phyloP scores from a whole-genome alignment of 2,329 filamentous ascomycete species.

The Paecilomyces sp. region DNA sequence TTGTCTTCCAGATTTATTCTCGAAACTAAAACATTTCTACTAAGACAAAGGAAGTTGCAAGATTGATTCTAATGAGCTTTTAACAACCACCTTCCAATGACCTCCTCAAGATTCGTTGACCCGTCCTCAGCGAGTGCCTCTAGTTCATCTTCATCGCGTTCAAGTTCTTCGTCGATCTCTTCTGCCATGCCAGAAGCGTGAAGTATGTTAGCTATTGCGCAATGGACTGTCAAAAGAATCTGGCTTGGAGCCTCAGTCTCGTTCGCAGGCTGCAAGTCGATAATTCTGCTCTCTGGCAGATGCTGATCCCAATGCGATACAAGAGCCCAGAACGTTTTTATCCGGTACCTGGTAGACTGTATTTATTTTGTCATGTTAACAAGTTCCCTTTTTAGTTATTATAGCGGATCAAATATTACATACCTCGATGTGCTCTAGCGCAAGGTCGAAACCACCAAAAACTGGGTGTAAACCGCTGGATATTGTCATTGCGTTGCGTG shows the following conservation, averaged over 20 bases:
- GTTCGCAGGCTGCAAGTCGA: not conserved
- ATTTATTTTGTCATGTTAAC: not conserved
- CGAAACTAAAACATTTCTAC: not conserved
- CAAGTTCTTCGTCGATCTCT: not conserved
- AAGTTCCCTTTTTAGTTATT: not conserved
- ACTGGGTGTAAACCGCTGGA: not conserved
- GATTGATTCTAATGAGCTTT: not conserved
- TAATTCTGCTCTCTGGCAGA: not conserved
- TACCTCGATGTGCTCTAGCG: not conserved
- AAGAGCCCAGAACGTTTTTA: not conserved
- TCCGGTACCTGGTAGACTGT: not conserved
- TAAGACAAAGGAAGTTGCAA: not conserved
- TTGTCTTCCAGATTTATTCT: too few species aligned
- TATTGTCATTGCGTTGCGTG: not conserved
- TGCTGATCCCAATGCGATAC: not conserved
- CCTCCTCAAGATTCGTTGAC: not conserved
- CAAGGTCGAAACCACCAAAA: not conserved
- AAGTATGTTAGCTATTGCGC: not conserved
- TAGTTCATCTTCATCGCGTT: not conserved
- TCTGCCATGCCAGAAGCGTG: not conserved
- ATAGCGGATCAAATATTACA: not conserved
- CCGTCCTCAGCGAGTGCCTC: not conserved
- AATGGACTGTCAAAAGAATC: not conserved
- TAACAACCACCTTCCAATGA: not conserved
- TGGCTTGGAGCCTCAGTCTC: not conserved